Base-by-base conservation (phyloP, 2,329 filamentous ascomycete genomes). In the Periconia digitata region DNA sequence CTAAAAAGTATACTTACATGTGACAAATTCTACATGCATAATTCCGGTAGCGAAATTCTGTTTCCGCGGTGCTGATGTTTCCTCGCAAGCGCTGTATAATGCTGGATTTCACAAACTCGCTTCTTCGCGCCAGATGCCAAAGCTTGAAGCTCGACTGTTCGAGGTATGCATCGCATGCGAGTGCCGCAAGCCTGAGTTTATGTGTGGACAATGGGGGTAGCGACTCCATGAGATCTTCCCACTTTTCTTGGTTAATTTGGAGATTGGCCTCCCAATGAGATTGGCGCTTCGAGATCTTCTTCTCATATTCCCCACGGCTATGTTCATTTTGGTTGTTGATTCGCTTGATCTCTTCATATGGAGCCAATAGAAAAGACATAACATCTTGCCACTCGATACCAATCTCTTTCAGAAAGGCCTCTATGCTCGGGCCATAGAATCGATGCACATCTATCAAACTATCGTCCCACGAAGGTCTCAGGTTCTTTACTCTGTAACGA, bases 51-150 rank as follows among this genome's bases (percentile, higher is more conserved):
- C 46, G 49, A 34, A 59, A 62, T 5, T 53, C 22, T 3, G 27
- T 21, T 10, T 36, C 42, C 12, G 51, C 23, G 15, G 43, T 49
- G 8, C n/a, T 15, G 27, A 22, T 35, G 12, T 32, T 23, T 16
- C n/a, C 27, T 32, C 42, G 21, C 16, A 49, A 50, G n/a, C 53
- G 54, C 13, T 21, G 43, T 15, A 21, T 16, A 8, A 55, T 18
- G 21, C 53, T 39, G 3, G 46, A 34, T 35, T 50, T 53, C 21
- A 61, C 47, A 13, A 47, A 20, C 16, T 56, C 44, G 43, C 62
- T 64, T 35, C 63, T 63, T 41, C 66, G 53, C 15, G 65, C 72
- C 21, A 76, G 53, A 32, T 76, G 73, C 73, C 72, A 76, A 2
- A 76, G 48, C 32, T 66, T 71, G 44, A 75, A 67, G 1, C 57